phyloP scores from a whole-genome alignment of 805 yeast species.

The Vanderwaltozyma yarrowii region DNA sequence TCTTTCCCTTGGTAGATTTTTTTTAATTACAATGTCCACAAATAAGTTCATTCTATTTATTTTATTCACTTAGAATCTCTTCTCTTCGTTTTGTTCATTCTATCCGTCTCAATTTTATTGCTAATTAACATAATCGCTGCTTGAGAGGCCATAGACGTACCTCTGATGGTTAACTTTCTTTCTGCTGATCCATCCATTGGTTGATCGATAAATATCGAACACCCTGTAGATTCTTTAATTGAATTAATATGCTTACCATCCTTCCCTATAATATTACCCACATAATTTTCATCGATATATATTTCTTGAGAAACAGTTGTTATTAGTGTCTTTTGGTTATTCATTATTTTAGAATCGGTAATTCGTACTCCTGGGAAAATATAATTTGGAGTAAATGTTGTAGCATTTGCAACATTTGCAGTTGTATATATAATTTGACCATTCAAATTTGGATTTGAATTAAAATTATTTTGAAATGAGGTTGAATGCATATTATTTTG shows the following conservation, averaged over 20 bases:
- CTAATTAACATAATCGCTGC: conserved; percentile 64
- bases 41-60: no score
- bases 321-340: conserved; percentile 15
- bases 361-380: conserved; percentile 16
- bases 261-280: conserved; percentile 79
- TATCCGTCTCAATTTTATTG: conserved; percentile 60
- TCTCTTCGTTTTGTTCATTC: conserved; percentile 32
- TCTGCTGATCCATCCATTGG: conserved; percentile 44
- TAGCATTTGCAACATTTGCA: conserved; percentile 20
- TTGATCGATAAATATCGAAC: conserved; percentile 61
- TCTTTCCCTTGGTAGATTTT: no score
- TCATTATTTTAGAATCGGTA: background rate
- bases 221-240: conserved; percentile 64
- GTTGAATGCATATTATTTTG: no score
- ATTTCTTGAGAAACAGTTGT: conserved; percentile 51
- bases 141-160: conserved; percentile 57
- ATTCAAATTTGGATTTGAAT: no score
- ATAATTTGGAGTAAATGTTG: conserved; percentile 18
- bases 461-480: background rate
- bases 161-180: conserved; percentile 57
- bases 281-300: conserved; percentile 64
- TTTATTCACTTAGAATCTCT: background rate
- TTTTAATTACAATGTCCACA: no score
- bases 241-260: conserved; percentile 77
- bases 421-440: conserved; percentile 12